These are phyloP conservation scores for Aspergillus ruber DNA, from an alignment of 2,329 filamentous ascomycete species.

Conservation along the genomic window DNA sequence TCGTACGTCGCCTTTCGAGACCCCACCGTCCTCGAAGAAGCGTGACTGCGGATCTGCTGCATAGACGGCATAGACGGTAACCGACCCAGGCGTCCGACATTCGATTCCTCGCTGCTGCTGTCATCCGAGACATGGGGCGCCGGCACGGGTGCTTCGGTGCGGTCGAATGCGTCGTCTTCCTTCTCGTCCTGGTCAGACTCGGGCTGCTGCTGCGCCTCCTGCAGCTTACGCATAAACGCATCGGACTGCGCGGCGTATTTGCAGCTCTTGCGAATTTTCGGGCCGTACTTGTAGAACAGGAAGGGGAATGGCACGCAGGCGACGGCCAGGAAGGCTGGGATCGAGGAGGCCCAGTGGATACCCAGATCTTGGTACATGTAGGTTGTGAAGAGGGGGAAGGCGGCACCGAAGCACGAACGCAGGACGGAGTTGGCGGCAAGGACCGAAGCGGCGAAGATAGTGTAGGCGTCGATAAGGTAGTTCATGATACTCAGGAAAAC, in stretches of 20 bases:
- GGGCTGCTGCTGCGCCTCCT: slow-evolving; percentile 15
- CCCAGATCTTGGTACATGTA: slow-evolving; percentile 41
- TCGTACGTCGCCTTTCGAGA: slow-evolving; percentile 31
- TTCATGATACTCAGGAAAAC: slow-evolving; percentile 37
- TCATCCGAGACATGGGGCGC: slow-evolving; percentile 12
- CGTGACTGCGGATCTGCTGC: slow-evolving; percentile 20
- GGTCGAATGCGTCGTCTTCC: slow-evolving; percentile 22
- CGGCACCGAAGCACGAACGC: slow-evolving; percentile 41
- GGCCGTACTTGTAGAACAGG: slow-evolving; percentile 39
- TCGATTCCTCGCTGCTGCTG: slow-evolving; percentile 18
- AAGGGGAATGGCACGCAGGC: slow-evolving; percentile 41
- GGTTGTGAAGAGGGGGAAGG: slow-evolving; percentile 44
- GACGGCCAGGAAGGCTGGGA: slow-evolving; percentile 43
- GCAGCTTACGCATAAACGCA: slow-evolving; percentile 32
- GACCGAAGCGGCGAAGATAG: slow-evolving; percentile 38
- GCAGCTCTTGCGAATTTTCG: slow-evolving; percentile 34
- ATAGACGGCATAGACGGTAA: slow-evolving; percentile 6
- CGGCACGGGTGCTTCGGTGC: slow-evolving; percentile 27
- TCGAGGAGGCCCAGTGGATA: slow-evolving; percentile 43
- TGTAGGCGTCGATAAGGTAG: slow-evolving; percentile 40
- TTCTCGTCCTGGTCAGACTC: slow-evolving; percentile 13
- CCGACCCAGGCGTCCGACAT: slow-evolving; percentile 6
- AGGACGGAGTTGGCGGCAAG: slow-evolving; percentile 42
- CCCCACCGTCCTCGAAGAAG: slow-evolving; percentile 19
- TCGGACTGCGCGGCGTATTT: slow-evolving; percentile 35